Evolutionary conservation across 345 rosid genomes (phyloP), one percentile per base, ranked within the genome.

Genomic region (Lepidium didymum): DNA sequence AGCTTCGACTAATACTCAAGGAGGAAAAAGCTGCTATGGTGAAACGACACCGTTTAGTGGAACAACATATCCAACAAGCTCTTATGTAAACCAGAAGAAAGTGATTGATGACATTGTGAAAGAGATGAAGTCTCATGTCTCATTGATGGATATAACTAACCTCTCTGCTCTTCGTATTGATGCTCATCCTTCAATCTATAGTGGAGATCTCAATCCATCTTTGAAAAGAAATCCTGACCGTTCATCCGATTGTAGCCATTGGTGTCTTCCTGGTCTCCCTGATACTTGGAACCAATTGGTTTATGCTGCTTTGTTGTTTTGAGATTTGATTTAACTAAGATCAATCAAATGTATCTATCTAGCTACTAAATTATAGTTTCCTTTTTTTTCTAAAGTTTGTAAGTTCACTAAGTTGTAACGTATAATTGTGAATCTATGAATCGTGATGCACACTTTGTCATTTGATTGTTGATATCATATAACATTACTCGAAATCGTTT

Each of bases 201-300:
- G 90, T 13, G 99, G 97, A 3, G 91, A 88, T 68, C 65, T 91
- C 61, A 94, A 60, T 68, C 87, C 88, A 0, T 69, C 58, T 4
- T 83, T 88, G 55, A 82, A 82, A 69, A 87, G 88, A 43, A 85
- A 81, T 70, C 97, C 99, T 0, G 78, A 42, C 4, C 80, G 79
- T 23, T 87, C 89, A 23, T 94, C 97, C 9, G 99, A 94, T 78
- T 91, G 99, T 75, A 94, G 99, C 83, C 99, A 94, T 68, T 94
- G 99, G 99, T 94, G 99, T 83, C 95, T 94, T 59, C 99, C 99
- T 64, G 99, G 99, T 34, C 74, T 94, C 42, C 97, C 96, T 54
- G 99, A 94, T 72, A 85, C 96, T 62, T 91, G 99, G 99, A 94
- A 89, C 78, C 85, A 91, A 62, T 69, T 94, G 23, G 77, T 94